These are phyloP conservation scores for Triticum dicoccoides DNA, from an alignment of 176 grass and related monocot genomes.

Conservation along the genomic window DNA sequence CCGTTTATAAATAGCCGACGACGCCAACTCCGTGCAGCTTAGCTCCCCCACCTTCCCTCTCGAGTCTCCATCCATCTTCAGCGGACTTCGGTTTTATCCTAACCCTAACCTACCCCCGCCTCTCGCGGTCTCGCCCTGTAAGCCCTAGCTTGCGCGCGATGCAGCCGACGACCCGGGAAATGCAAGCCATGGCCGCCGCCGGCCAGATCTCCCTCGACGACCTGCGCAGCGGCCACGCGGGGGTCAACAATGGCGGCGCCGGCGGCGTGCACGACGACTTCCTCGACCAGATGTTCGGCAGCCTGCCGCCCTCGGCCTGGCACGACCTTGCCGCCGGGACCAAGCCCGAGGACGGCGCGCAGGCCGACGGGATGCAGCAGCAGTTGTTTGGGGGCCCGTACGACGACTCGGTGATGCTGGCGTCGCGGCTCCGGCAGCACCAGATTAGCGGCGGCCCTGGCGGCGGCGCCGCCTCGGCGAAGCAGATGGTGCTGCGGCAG, in stretches of 20 bases:
- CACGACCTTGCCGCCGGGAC: slow-evolving; percentile 37
- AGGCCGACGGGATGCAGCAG: slow-evolving; percentile 36
- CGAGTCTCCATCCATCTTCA: slow-evolving; percentile 6
- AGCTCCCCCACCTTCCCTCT: slow-evolving; percentile 16
- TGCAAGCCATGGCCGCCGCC: slow-evolving; percentile 51
- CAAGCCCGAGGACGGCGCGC: slow-evolving; percentile 24
- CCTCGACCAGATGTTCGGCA: slow-evolving; percentile 85
- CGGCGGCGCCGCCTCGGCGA: slow-evolving; percentile 12
- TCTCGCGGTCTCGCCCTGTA: neutral
- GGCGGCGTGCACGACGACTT: slow-evolving; percentile 71
- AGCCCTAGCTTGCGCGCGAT: slow-evolving; percentile 41
- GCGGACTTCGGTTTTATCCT: neutral
- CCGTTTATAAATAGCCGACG: slow-evolving; percentile 52
- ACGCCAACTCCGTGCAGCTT: slow-evolving; percentile 10
- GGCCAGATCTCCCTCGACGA: slow-evolving; percentile 57
- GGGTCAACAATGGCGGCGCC: neutral
- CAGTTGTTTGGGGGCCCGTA: slow-evolving; percentile 45
- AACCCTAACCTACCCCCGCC: slow-evolving; percentile 24
- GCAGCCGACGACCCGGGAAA: slow-evolving; percentile 59
- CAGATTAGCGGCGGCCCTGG: slow-evolving; percentile 65
- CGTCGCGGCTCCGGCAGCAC: slow-evolving; percentile 71
- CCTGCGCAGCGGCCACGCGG: slow-evolving; percentile 20
- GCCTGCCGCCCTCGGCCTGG: slow-evolving; percentile 62
- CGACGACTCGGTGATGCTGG: slow-evolving; percentile 78
- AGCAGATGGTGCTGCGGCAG: slow-evolving; percentile 71